Evolutionary conservation across 176 grass and related monocot species (phyloP), one percentile per base, ranked within the genome.

Genomic region (Carex littledalei): DNA sequence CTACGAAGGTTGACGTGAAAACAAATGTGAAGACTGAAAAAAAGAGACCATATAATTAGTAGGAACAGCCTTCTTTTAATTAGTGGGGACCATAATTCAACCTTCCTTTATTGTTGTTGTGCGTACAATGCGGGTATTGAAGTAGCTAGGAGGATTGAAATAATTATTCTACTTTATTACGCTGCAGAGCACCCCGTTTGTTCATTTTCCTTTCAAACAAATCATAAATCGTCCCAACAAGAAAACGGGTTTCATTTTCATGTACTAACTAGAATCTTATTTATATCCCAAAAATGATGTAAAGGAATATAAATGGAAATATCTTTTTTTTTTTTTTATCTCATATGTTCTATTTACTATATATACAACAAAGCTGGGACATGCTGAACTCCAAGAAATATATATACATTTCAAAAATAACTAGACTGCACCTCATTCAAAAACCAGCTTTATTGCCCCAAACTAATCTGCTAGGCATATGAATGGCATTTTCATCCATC

Each of bases 301-400:
- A 3, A 17, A 55, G 26, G 22, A 3, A 57, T 10, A 54, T 78
- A 56, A 29, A 50, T 75, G 41, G n/a, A 12, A 52, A 21, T 20
- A 43, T 72, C n/a, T n/a, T n/a, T n/a, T 47, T 8, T 49, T 39
- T 13, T 73, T 77, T 57, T 49, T 49, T 35, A 39, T 78, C 74
- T 78, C 26, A 78, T 57, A 78, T 78, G 1, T 78, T 78, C 52
- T 57, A 78, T 78, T 78, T 57, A 78, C 50, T 78, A 54, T 57
- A 78, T 57, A 55, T 34, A 78, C 74, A 78, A 78, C 52, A 78
- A 78, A 78, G 74, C 74, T 57, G 74, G 74, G 74, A 18, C 50
- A 57, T 32, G 74, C 74, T 34, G 3, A 18, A 34, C 26, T 78
- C 22, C 34, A 71, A 57, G 52, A 31, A 78, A 78, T 57, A 78